Evolutionary conservation across 2,329 filamentous ascomycete species (phyloP), one percentile per base, ranked within the genome.

Genomic region (Albifimbria verrucaria): DNA sequence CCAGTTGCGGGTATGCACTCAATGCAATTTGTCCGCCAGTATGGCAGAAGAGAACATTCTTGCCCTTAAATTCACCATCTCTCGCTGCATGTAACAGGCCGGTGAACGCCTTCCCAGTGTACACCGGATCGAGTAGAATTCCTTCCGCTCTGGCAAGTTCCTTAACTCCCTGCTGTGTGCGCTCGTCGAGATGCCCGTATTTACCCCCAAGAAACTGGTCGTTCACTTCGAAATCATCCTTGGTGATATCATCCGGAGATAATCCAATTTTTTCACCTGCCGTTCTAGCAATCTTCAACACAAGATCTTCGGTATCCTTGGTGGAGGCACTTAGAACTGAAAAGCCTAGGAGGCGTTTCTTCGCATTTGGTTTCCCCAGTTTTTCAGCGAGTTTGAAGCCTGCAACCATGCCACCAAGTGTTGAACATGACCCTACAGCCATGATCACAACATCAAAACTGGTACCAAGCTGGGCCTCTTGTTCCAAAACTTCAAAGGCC

Each of bases 321-420:
- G 28, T 2, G 18, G 46, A 36, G n/a, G n/a, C 1, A 17, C 21
- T 48, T 3, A 36, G 17, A 17, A 48, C 25, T 11, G 24, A 48
- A n/a, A 48, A 48, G 4, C 46, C 46, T 9, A 48, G 15, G 24
- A 48, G 46, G 10, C 24, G 24, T 9, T 48, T 48, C 25, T 36
- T 39, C 11, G 46, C 46, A 20, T 20, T 20, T 2, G n/a, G 46
- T 22, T 15, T 25, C 12, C 72, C 67, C 58, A 57, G 48, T 51
- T 64, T 64, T 64, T 83, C 73, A 4, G 77, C 66, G n/a, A 85
- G 67, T 68, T 85, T 85, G 64, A 87, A 86, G 0, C 85, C 85
- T 0, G 83, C 84, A 12, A 88, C 73, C 74, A 88, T 83, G 4
- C 85, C 85, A 1, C 81, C 85, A 64, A 86, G 76, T 1, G 85